phyloP scores from a whole-genome alignment of 2,329 filamentous ascomycete species.

The Paradendryphiella salina region DNA sequence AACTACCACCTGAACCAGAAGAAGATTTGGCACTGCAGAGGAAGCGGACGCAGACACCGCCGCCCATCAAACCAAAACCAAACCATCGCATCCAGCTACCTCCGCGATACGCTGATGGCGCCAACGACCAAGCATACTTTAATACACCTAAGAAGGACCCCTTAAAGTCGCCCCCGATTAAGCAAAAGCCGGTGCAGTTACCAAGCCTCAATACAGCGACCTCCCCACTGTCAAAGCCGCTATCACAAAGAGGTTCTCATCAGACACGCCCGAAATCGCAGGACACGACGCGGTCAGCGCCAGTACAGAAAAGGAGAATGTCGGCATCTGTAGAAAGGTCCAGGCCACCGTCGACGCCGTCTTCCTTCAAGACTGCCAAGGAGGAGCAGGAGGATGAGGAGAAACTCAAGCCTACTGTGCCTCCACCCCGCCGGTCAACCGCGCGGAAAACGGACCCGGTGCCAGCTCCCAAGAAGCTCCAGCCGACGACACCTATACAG shows the following conservation, averaged over 20 bases:
- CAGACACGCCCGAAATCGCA: constrained; percentile 29
- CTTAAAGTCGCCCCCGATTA: constrained; percentile 30
- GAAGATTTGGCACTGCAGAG: constrained; percentile 23
- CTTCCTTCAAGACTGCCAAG: constrained; percentile 43
- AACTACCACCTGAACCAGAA: constrained; percentile 34
- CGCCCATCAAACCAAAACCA: constrained; percentile 39
- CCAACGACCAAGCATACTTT: constrained; percentile 19
- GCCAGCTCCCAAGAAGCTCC: constrained; percentile 9
- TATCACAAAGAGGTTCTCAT: constrained; percentile 21
- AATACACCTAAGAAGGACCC: constrained; percentile 27
- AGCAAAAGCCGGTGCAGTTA: constrained; percentile 33
- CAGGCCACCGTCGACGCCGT: constrained; percentile 35
- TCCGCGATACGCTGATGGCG: constrained; percentile 21
- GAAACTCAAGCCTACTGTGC: constrained; percentile 38
- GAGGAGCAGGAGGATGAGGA: constrained; percentile 39
- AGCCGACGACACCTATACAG: constrained; percentile 26
- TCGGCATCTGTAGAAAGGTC: constrained; percentile 36
- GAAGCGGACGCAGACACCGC: constrained; percentile 29
- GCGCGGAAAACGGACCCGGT: constrained; percentile 16
- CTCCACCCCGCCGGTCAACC: constrained; percentile 44
- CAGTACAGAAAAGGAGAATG: constrained; percentile 23
- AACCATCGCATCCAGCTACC: constrained; percentile 27
- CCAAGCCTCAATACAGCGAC: constrained; percentile 25
- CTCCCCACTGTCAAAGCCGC: constrained; percentile 24
- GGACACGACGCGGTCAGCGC: constrained; percentile 26